Evolutionary conservation across 176 grass and related monocot genomes (phyloP).

Genomic region (Secale cereale): DNA sequence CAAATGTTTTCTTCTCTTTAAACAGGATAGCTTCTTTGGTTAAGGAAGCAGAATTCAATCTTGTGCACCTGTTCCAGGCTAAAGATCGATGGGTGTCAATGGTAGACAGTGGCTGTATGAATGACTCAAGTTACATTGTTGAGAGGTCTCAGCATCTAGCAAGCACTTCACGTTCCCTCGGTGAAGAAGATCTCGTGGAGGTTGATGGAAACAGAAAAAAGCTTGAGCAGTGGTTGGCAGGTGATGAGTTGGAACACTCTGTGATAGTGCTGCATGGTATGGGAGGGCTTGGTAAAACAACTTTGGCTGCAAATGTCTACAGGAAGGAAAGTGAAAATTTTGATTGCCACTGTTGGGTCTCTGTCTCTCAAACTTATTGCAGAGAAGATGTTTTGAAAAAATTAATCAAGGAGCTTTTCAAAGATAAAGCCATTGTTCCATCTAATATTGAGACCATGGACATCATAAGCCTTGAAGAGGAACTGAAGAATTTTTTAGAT

Average conservation of each 20-base stretch:
- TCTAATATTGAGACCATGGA: not conserved
- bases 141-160: conserved; percentile 1
- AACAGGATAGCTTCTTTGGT: conserved; percentile 3
- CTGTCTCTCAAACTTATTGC: conserved; percentile 1
- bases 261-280: conserved; percentile 12
- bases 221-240: not conserved
- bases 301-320: not conserved
- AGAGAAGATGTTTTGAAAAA: not conserved
- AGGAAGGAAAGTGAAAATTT: not conserved
- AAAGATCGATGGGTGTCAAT: conserved; percentile 11
- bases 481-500: not conserved
- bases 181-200: conserved; percentile 9
- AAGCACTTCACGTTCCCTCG: not conserved
- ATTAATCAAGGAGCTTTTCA: not conserved
- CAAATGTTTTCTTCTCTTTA: not conserved
- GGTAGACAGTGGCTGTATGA: not conserved
- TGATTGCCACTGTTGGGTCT: conserved; percentile 9
- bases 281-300: conserved; percentile 3
- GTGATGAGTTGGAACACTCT: not conserved
- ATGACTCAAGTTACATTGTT: not conserved
- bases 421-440: not conserved
- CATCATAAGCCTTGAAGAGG: not conserved
- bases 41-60: conserved; percentile 18
- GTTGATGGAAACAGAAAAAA: not conserved
- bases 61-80: not conserved